Evolutionary conservation across 1,139 yeast genomes (phyloP), one percentile per base, ranked within the genome.

Genomic region (Candida sojae): DNA sequence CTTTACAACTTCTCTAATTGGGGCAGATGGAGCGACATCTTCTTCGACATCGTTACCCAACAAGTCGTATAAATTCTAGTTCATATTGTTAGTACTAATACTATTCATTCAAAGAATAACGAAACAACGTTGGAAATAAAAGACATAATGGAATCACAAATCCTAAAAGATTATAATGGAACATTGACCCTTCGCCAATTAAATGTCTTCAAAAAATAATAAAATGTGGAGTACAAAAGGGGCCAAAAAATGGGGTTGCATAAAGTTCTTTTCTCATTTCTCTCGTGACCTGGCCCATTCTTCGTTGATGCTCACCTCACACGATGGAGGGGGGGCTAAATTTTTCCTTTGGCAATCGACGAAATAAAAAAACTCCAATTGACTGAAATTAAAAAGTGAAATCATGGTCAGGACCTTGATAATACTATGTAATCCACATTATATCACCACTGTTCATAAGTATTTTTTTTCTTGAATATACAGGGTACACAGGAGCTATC

Each of bases 1-100:
- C 82, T 86, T 91, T 68, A 88, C 95, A 58, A 88, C 75, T 73
- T 88, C 96, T 76, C 74, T 86, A 67, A 84, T 78, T 54, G 84
- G 76, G 55, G 70, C 65, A 53, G 75, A 74, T 57, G 80, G 78
- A 57, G 80, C 77, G 57, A 71, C 75, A 49, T 71, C 75, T 88
- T 58, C 66, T 69, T 88, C 95, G 65, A 87, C 90, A 79, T 90
- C 96, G 83, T 90, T 85, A 64, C 83, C 80, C 64, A 75, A 74
- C 64, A 76, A 72, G 62, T 70, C 73, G 70, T 61, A 76, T 63
- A 76, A 75, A 68, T 75, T 75, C 80, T 41, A 34, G 10, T 12
- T 25, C 13, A 8, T 10, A 26, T 25, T 25, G 44, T 41, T 41
- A 41, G 44, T 41, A 38, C 10, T 10, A 12, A 33, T 12, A n/a